phyloP scores from a whole-genome alignment of 768 basidiomycete genomes.

The Mycena olivaceomarginata region DNA sequence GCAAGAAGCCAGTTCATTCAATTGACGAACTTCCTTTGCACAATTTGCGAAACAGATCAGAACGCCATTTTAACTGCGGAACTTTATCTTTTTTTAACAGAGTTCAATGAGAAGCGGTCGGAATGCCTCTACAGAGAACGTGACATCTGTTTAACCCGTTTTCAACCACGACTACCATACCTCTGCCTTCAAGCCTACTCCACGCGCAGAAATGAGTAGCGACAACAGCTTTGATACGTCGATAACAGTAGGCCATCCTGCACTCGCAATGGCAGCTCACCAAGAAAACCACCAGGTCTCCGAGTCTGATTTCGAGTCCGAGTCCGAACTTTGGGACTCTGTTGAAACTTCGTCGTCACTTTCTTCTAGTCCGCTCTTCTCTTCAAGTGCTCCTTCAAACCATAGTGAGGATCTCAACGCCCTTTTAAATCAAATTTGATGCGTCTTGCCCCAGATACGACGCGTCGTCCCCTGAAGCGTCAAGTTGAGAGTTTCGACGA shows the following conservation, averaged over 20 bases:
- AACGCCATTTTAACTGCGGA: background rate
- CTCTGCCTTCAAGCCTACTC: background rate
- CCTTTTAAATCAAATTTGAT: background rate
- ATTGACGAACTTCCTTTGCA: no score
- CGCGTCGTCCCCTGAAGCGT: constrained; percentile 22
- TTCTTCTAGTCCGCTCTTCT: background rate
- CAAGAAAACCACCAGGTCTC: background rate
- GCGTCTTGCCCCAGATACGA: constrained; percentile 4
- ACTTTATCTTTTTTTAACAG: background rate
- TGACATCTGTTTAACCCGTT: background rate
- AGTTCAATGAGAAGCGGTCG: background rate
- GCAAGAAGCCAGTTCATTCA: no score
- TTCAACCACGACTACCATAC: background rate
- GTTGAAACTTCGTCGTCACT: background rate
- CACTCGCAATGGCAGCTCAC: background rate
- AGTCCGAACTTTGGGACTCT: constrained; percentile 16
- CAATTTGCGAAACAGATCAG: background rate
- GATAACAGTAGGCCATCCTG: background rate
- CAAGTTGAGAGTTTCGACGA: background rate
- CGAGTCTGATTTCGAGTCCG: constrained; percentile 17
- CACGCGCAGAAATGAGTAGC: background rate
- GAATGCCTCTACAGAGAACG: background rate
- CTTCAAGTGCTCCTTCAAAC: background rate
- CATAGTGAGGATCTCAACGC: background rate
- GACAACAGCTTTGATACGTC: background rate